Evolutionary conservation across 495 filamentous ascomycete species (phyloP).

Genomic region (Thermothielavioides terrestris): DNA sequence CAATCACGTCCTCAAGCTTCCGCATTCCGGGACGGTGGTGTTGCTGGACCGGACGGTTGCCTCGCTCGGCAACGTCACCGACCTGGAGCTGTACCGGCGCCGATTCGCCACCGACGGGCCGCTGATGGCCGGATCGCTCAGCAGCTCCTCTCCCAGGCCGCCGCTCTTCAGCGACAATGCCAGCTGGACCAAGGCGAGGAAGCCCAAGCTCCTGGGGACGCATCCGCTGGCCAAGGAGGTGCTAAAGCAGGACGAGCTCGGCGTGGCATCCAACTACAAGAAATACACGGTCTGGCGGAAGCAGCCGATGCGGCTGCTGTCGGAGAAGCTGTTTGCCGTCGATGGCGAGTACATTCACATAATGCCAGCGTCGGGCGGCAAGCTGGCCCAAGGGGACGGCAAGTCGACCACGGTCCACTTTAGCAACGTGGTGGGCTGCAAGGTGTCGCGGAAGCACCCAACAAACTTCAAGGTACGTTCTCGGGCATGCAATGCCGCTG

Average conservation of each 20-base stretch:
- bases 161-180: conserved; percentile 53
- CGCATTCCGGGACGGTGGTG: conserved; percentile 73
- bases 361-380: conserved; percentile 58
- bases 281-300: conserved; percentile 90
- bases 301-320: conserved; percentile 86
- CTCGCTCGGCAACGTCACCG: conserved; percentile 71
- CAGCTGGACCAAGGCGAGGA: conserved; percentile 57
- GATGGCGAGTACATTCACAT: conserved; percentile 96
- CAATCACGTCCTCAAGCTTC: conserved; percentile 80
- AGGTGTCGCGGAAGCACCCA: conserved; percentile 82
- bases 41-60: conserved; percentile 78
- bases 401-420: conserved; percentile 92
- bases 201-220: conserved; percentile 51
- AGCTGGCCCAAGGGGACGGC: conserved; percentile 51
- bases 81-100: conserved; percentile 81
- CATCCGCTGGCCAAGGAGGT: conserved; percentile 69
- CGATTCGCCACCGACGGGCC: conserved; percentile 75
- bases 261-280: conserved; percentile 56
- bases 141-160: conserved; percentile 71
- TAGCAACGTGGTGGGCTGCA: conserved; percentile 85
- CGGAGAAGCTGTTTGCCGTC: conserved; percentile 74
- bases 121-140: conserved; percentile 69
- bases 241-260: conserved; percentile 59
- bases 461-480: conserved; percentile 71
- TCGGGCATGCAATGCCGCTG: no score